Evolutionary conservation across 192 early-diverging fungal species (phyloP).

Genomic region (Gaertneriomyces semiglobifer): DNA sequence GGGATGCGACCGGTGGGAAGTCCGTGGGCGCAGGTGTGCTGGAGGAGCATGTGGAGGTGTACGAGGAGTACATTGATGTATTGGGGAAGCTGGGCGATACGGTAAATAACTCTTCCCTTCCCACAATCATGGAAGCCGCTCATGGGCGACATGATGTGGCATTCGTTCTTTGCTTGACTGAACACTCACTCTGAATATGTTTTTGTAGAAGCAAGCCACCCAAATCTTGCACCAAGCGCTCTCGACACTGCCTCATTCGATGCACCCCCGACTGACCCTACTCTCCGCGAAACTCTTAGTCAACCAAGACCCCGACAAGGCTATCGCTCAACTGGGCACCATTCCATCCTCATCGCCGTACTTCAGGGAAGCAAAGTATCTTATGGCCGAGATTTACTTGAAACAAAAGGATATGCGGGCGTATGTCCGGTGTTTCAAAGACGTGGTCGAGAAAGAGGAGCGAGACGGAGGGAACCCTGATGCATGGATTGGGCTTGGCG

Average conservation of each 20-base stretch:
- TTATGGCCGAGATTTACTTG: constrained; percentile 51
- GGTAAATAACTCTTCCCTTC: not conserved
- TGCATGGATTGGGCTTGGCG: no score
- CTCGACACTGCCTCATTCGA: no score
- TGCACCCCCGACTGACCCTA: no score
- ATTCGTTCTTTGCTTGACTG: no score
- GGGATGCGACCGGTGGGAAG: constrained; percentile 24
- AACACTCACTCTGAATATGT: not conserved
- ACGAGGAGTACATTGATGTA: not conserved
- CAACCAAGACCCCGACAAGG: no score
- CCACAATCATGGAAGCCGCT: not conserved
- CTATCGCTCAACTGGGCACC: no score
- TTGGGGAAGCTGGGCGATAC: not conserved
- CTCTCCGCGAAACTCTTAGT: no score
- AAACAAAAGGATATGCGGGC: constrained; percentile 49
- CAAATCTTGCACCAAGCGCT: no score
- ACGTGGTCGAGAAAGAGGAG: constrained; percentile 39
- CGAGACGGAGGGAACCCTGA: no score
- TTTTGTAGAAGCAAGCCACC: no score
- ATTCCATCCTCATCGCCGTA: constrained; percentile 13
- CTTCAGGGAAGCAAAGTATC: constrained; percentile 42
- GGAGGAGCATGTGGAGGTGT: not conserved
- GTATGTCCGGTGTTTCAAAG: constrained; percentile 49
- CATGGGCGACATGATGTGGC: no score
- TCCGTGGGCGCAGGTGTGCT: constrained; percentile 1